Conservation (phyloP, 306 rosid species). For the Canavalia gladiata region DNA sequence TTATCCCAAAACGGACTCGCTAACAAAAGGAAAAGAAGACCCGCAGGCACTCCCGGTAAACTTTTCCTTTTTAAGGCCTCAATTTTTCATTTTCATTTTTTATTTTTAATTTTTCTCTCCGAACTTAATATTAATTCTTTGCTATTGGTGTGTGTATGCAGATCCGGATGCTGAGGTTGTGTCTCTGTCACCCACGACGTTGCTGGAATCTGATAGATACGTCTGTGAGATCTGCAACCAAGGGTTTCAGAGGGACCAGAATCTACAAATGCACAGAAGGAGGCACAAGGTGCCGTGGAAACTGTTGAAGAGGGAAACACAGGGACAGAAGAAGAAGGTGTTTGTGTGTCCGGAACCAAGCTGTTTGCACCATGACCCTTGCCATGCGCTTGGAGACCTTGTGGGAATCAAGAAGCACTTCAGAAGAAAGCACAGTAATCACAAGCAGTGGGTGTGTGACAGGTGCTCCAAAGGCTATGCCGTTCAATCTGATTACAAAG, state of each 20-base stretch:
- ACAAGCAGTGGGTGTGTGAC: constrained; percentile 95
- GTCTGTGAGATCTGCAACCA: constrained; percentile 99
- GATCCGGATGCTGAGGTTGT: constrained; percentile 99
- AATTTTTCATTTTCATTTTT: constrained; percentile 27
- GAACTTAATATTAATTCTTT: not conserved
- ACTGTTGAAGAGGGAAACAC: constrained; percentile 71
- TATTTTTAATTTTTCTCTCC: not conserved
- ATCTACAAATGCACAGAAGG: constrained; percentile 96
- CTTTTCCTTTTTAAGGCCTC: not conserved
- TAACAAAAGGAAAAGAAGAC: constrained; percentile 90
- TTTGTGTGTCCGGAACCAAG: constrained; percentile 92
- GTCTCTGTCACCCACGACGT: constrained; percentile 85
- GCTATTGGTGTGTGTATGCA: constrained; percentile 9
- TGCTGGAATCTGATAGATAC: constrained; percentile 87
- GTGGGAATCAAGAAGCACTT: constrained; percentile 96
- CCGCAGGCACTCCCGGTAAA: constrained; percentile 97
- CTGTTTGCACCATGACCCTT: constrained; percentile 90
- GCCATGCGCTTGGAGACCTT: constrained; percentile 93
- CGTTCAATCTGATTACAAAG: constrained; percentile 96
- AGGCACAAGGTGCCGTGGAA: constrained; percentile 98
- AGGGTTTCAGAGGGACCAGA: constrained; percentile 97
- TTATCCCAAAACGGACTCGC: constrained; percentile 63
- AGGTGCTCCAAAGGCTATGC: constrained; percentile 94
- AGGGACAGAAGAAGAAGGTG: constrained; percentile 76
- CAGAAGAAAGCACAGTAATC: constrained; percentile 86